A percentile compares a stretch with the other conserved stretches of the same genome.
Conservation (phyloP, 768 basidiomycete species). For the Mrakia gelida region DNA sequence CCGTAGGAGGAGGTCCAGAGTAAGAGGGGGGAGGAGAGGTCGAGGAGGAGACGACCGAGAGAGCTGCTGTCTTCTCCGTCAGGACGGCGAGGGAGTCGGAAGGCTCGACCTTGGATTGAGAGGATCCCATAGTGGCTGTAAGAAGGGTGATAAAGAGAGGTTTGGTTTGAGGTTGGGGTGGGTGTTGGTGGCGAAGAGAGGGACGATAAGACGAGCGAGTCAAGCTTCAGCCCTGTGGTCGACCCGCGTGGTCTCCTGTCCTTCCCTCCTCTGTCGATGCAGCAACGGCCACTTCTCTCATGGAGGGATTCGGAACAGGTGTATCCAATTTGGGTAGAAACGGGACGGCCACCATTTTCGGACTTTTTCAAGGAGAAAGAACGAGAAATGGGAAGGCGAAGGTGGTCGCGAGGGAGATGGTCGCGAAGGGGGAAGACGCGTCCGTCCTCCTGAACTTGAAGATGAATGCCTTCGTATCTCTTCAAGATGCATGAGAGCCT, state of each 20-base stretch:
- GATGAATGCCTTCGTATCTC: no score
- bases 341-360: no score
- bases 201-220: neutral
- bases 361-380: no score
- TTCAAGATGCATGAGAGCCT: no score
- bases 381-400: no score
- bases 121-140: neutral
- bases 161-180: neutral
- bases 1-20: constrained; percentile 14
- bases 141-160: neutral
- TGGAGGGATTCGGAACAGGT: no score
- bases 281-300: no score
- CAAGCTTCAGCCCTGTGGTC: no score
- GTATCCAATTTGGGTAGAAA: no score
- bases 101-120: neutral
- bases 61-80: neutral
- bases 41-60: neutral
- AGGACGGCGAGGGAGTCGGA: neutral
- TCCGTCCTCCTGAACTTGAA: no score
- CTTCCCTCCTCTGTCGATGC: no score
- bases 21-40: neutral
- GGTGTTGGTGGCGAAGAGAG: neutral
- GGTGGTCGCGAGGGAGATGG: neutral
- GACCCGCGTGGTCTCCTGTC: no score
- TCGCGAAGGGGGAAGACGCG: neutral